Base-by-base conservation (phyloP, 352 stramenopile genomes). In the Phytophthora aleatoria region DNA sequence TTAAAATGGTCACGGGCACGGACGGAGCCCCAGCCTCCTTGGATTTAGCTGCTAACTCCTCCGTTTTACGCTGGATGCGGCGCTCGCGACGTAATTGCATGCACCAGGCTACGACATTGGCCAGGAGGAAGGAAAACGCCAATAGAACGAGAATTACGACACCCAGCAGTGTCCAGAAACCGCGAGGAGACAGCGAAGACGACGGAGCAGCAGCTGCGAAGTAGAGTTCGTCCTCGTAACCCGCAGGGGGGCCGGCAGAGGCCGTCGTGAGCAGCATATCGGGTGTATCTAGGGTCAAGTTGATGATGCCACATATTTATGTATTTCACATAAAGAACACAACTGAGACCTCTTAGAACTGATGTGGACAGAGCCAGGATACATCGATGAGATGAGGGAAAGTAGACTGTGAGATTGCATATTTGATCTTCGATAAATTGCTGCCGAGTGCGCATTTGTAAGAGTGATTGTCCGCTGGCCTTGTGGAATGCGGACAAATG, bases 1-100 rank as follows among this genome's bases (percentile, higher is more conserved):
- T 99, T 70, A 99, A 73, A 50, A 99, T 91, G 9, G 96, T 98
- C 12, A 98, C 90, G 2, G 94, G 94, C 20, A 95, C 71, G 16
- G 48, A 43, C 3, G 20, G 41, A 42, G 44, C 42, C 1, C 12
- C 41, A 0, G 1, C 51, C 9, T 50, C 28, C 27, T 38, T 38
- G 50, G 45, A 61, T 43, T 53, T 36, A 43, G 66, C 48, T 5
- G 81, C 77, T 6, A 92, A 54, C 20, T 60, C 43, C 15, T 69
- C 54, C 7, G 81, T 92, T 72, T 92, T 92, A 53, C 61, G 57
- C 50, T 74, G 74, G 51, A 91, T 89, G 33, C 84, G 81, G 6
- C 71, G 72, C 39, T 81, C 80, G 43, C 79, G 79, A 27, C 81
- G 81, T 62, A 91, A 66, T 60, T 92, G 84, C 44, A 83, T 57